These are phyloP conservation scores for Ophiobolus disseminans DNA, from an alignment of 2,329 filamentous ascomycete genomes.

Conservation along the genomic window DNA sequence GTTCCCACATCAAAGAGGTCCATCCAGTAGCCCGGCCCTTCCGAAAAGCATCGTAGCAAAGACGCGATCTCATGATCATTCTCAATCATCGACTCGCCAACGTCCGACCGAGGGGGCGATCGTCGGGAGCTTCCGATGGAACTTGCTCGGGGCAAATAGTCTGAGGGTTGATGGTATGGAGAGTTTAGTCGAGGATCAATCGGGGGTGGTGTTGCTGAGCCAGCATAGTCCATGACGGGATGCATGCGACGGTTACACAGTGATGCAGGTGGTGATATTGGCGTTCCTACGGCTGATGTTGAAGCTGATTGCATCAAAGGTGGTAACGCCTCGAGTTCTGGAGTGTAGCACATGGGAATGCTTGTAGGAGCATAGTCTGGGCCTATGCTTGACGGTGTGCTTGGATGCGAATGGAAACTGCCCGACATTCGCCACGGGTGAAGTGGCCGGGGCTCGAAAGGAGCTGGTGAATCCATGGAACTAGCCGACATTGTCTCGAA, in stretches of 20 bases:
- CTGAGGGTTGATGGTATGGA: conserved; percentile 34
- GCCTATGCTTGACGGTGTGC: conserved; percentile 54
- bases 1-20: conserved; percentile 63
- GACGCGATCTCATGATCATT: conserved; percentile 66
- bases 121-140: conserved; percentile 33
- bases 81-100: conserved; percentile 29
- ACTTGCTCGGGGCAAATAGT: conserved; percentile 33
- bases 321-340: conserved; percentile 38
- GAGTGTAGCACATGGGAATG: conserved; percentile 35
- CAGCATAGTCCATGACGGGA: conserved; percentile 56
- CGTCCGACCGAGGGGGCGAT: conserved; percentile 30
- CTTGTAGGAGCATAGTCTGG: conserved; percentile 61
- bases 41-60: conserved; percentile 66
- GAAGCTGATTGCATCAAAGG: conserved; percentile 41
- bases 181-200: conserved; percentile 46
- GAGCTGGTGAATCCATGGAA: conserved; percentile 42
- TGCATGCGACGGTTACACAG: conserved; percentile 60
- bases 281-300: conserved; percentile 37
- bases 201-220: conserved; percentile 40
- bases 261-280: conserved; percentile 54
- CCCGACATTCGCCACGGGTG: conserved; percentile 38
- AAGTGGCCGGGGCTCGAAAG: conserved; percentile 36
- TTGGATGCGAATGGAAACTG: conserved; percentile 34
- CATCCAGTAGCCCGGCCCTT: conserved; percentile 67
- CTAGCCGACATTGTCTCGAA: conserved; percentile 41